Percentiles rank a stretch among this genome's conserved stretches.
Evolutionary conservation across 768 basidiomycete species (phyloP).

Genomic region (Amanita pseudoporphyria): DNA sequence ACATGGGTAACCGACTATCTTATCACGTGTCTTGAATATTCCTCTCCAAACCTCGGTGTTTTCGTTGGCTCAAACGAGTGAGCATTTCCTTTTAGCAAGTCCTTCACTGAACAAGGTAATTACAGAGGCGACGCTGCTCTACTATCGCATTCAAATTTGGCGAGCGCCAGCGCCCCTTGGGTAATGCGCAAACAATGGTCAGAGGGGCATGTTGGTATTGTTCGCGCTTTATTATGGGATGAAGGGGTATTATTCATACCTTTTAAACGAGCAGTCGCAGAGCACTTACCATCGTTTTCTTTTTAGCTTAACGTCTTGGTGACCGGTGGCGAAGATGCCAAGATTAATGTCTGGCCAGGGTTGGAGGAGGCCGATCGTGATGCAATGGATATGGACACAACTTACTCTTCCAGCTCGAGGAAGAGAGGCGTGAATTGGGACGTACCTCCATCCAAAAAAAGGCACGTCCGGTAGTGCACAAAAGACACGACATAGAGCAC

Average conservation of each 20-base stretch:
- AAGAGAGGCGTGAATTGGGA: slow-evolving; percentile 5
- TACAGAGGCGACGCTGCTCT: slow-evolving; percentile 50
- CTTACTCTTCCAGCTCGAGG: not conserved
- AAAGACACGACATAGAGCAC: too few species aligned
- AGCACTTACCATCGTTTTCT: not conserved
- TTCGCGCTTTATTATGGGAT: slow-evolving; percentile 49
- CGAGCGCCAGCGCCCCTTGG: slow-evolving; percentile 34
- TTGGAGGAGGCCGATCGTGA: slow-evolving; percentile 21
- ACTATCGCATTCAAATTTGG: slow-evolving; percentile 33
- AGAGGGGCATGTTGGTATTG: slow-evolving; percentile 44
- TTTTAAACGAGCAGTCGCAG: not conserved
- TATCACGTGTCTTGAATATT: slow-evolving; percentile 38
- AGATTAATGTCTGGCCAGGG: slow-evolving; percentile 31
- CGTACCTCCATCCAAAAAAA: too few species aligned
- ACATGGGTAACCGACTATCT: slow-evolving; percentile 80
- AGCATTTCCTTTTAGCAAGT: not conserved
- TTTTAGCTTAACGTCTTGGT: slow-evolving; percentile 29
- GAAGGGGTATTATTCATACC: slow-evolving; percentile 28
- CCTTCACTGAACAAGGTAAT: not conserved
- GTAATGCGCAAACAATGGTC: slow-evolving; percentile 42
- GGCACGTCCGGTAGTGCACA: not conserved
- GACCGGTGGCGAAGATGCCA: slow-evolving; percentile 43
- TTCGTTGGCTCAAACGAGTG: slow-evolving; percentile 75
- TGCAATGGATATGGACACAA: not conserved
- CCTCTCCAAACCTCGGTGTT: slow-evolving; percentile 33